Percentiles rank a stretch among this genome's conserved stretches.
These are phyloP conservation scores for Penicillium desertorum DNA, from an alignment of 495 filamentous ascomycete genomes.

Conservation along the genomic window DNA sequence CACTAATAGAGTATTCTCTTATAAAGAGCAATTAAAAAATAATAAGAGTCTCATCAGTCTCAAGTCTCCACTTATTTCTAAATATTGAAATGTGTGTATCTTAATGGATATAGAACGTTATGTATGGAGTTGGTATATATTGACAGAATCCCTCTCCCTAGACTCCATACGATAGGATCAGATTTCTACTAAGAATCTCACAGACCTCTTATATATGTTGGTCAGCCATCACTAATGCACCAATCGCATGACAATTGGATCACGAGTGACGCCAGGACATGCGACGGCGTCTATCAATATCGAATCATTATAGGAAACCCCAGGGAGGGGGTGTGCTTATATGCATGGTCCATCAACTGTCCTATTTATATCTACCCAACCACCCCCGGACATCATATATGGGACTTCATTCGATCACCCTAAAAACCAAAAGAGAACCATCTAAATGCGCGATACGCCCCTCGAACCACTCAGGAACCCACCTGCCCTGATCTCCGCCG, in stretches of 20 bases:
- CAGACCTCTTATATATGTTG: conserved; percentile 8
- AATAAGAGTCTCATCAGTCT: no score
- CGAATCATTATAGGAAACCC: conserved; percentile 4
- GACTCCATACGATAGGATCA: conserved; percentile 4
- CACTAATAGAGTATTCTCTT: neutral
- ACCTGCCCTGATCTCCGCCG: conserved; percentile 29
- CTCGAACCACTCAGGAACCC: conserved; percentile 23
- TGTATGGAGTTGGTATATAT: no score
- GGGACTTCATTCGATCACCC: neutral
- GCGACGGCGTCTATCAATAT: conserved; percentile 10
- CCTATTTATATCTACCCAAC: conserved; percentile 19
- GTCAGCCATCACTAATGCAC: conserved; percentile 16
- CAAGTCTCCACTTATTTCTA: neutral
- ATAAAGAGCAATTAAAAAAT: no score
- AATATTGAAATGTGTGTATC: neutral
- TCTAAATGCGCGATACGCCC: conserved; percentile 29
- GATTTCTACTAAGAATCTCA: conserved; percentile 3
- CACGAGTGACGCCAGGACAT: conserved; percentile 17
- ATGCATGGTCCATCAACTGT: conserved; percentile 3
- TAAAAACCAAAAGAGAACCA: neutral
- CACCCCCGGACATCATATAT: neutral
- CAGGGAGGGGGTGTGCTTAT: neutral
- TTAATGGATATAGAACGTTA: neutral
- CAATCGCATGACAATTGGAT: conserved; percentile 26
- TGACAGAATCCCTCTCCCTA: no score